Conservation (phyloP, 208 protist species). For the Acanthamoeba triangularis region DNA sequence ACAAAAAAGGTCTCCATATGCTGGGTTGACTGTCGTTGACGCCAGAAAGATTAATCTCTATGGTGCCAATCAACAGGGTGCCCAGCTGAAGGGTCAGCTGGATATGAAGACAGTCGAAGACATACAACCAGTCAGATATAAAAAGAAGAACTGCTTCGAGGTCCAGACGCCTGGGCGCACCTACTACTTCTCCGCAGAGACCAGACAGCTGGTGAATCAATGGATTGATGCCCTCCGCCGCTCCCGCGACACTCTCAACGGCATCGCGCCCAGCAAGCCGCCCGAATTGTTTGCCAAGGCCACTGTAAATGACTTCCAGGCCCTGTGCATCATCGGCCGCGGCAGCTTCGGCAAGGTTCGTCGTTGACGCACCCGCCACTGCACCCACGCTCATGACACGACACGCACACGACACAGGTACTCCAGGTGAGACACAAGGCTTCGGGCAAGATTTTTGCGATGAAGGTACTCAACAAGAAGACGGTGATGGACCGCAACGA, state of each 20-base stretch:
- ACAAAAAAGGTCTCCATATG: not conserved
- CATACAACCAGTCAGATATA: not conserved
- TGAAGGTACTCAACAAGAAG: slow-evolving; percentile 92
- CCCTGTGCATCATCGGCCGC: not conserved
- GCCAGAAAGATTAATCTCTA: not conserved
- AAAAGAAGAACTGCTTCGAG: slow-evolving; percentile 43
- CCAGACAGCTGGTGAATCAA: not conserved
- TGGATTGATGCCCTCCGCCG: not conserved
- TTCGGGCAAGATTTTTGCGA: slow-evolving; percentile 90
- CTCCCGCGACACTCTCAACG: not conserved
- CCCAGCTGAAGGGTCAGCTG: not conserved
- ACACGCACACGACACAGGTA: slow-evolving; percentile 76
- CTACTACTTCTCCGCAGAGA: not conserved
- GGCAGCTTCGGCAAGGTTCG: slow-evolving; percentile 48
- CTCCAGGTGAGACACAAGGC: slow-evolving; percentile 88
- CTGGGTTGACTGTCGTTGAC: not conserved
- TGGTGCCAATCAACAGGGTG: not conserved
- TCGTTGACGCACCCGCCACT: not conserved
- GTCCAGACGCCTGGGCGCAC: not conserved
- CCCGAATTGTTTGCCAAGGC: not conserved
- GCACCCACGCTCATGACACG: too few relatives aligned
- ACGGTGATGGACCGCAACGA: slow-evolving; percentile 88
- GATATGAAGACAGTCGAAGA: not conserved
- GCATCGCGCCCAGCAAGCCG: not conserved
- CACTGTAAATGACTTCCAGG: not conserved